Conservation (phyloP, 208 protist genomes). For the Acanthamoeba sp. region DNA sequence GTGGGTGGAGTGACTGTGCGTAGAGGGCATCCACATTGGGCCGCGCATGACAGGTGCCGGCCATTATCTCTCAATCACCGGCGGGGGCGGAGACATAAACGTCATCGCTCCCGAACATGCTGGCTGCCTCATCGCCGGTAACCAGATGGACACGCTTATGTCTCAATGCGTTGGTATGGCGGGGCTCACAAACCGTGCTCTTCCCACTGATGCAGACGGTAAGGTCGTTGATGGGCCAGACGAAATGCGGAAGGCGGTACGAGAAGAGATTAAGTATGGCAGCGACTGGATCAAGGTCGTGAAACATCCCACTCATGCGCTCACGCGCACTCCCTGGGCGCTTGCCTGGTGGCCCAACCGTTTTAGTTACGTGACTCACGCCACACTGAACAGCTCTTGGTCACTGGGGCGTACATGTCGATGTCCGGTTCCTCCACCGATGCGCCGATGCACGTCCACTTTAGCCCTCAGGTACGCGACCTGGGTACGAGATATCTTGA, state of each 20-base stretch:
- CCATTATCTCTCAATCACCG: slow-evolving; percentile 62
- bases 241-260: slow-evolving; percentile 57
- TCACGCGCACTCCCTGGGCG: neutral
- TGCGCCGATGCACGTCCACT: slow-evolving; percentile 47
- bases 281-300: slow-evolving; percentile 67
- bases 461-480: slow-evolving; percentile 5
- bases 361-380: neutral
- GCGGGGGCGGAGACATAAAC: slow-evolving; percentile 54
- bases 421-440: slow-evolving; percentile 11
- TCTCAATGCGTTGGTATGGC: too few species aligned
- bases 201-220: neutral
- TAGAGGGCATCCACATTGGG: slow-evolving; percentile 37
- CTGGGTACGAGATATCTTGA: neutral
- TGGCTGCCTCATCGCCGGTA: neutral
- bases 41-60: slow-evolving; percentile 48
- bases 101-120: slow-evolving; percentile 23
- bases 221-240: slow-evolving; percentile 60
- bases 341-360: too few species aligned
- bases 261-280: slow-evolving; percentile 64
- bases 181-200: neutral
- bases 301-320: neutral
- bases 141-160: neutral
- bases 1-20: too few species aligned
- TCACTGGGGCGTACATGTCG: slow-evolving; percentile 64
- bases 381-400: slow-evolving; percentile 35